These are phyloP conservation scores for Phlebopus sp. DNA, from an alignment of 1,284 basidiomycete species.

Conservation along the genomic window DNA sequence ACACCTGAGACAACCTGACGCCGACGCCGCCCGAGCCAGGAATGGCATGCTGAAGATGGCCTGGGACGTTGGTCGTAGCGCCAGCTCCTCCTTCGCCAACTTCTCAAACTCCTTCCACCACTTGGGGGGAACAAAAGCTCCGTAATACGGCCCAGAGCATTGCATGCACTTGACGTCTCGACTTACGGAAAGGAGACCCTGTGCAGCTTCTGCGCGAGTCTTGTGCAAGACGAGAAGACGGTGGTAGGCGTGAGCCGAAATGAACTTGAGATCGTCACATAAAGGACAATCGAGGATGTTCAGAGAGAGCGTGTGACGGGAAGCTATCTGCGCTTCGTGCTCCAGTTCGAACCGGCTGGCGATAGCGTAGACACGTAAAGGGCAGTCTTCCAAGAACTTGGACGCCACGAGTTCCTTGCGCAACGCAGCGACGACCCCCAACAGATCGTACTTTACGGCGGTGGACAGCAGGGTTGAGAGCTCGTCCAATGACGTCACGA, in stretches of 20 bases:
- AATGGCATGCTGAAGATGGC: conserved; percentile 61
- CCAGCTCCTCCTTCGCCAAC: conserved; percentile 55
- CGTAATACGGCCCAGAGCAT: conserved; percentile 55
- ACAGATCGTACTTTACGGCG: conserved; percentile 65
- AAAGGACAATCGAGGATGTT: conserved; percentile 53
- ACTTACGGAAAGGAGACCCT: conserved; percentile 43
- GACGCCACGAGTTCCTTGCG: conserved; percentile 51
- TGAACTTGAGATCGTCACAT: conserved; percentile 61
- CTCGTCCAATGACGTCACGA: conserved; percentile 47
- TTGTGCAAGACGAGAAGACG: conserved; percentile 60
- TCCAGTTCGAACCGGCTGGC: conserved; percentile 64
- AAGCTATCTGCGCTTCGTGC: conserved; percentile 51
- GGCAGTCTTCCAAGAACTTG: conserved; percentile 44
- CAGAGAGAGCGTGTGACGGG: conserved; percentile 51
- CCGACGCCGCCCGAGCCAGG: conserved; percentile 49
- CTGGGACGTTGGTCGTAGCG: conserved; percentile 52
- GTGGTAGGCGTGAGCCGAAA: conserved; percentile 63
- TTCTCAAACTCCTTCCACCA: conserved; percentile 67
- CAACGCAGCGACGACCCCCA: conserved; percentile 43
- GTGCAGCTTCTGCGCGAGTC: conserved; percentile 47
- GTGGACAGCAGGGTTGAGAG: conserved; percentile 50
- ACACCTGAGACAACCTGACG: conserved; percentile 55
- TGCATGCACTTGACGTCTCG: conserved; percentile 61
- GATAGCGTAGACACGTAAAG: conserved; percentile 66
- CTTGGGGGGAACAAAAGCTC: conserved; percentile 48